Conservation (phyloP, 495 filamentous ascomycete species). For the Chlorociboria aeruginascens region DNA sequence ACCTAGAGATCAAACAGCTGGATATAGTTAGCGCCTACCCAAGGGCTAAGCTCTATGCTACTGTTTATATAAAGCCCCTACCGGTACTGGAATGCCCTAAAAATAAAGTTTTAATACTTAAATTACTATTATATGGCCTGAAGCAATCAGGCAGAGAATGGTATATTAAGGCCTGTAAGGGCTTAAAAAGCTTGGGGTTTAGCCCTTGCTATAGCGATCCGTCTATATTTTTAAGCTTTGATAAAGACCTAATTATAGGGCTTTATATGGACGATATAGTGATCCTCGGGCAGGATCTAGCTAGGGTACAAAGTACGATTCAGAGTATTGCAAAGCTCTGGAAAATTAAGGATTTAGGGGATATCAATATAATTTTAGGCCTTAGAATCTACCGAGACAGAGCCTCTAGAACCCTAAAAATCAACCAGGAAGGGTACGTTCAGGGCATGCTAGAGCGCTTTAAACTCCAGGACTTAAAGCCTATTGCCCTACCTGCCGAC, state of each 20-base stretch:
- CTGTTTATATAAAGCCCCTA: neutral
- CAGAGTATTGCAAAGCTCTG: neutral
- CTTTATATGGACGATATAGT: slow-evolving; percentile 1
- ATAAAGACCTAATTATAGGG: neutral
- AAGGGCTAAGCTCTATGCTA: neutral
- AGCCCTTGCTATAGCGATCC: neutral
- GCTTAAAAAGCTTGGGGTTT: neutral
- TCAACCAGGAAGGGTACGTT: neutral
- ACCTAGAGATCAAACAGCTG: neutral
- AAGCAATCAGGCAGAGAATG: neutral
- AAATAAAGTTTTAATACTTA: neutral
- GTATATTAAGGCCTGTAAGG: neutral
- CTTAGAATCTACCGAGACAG: neutral
- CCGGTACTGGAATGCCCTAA: neutral
- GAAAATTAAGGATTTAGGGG: slow-evolving; percentile 5
- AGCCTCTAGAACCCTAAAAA: neutral
- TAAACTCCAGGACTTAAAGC: slow-evolving; percentile 1
- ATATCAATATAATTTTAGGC: neutral
- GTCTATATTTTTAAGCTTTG: neutral
- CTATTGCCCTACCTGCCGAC: neutral
- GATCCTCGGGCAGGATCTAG: neutral
- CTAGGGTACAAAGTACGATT: neutral
- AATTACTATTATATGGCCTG: neutral
- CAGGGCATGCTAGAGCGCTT: neutral
- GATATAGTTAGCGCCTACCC: neutral